Conservation (phyloP, 2,329 filamentous ascomycete genomes). For the Rhynchosporium agropyri region DNA sequence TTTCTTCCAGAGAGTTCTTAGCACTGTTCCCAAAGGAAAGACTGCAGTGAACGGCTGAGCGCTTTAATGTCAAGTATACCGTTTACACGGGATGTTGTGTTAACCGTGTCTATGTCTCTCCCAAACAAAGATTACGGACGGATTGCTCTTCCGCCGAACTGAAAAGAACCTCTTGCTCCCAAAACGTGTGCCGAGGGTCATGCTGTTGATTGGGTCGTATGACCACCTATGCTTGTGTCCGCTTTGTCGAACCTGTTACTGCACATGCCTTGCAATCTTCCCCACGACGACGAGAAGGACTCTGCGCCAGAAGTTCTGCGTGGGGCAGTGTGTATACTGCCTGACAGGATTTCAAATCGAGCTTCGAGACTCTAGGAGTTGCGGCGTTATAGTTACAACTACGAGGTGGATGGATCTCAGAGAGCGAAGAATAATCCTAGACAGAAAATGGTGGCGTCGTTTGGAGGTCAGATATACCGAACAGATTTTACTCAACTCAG, state of each 20-base stretch:
- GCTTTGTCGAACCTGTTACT: not conserved
- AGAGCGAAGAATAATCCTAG: not conserved
- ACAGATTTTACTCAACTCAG: not conserved
- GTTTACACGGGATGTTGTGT: too few relatives aligned
- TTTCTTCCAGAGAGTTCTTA: not conserved
- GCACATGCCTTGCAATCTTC: not conserved
- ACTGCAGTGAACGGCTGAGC: not conserved
- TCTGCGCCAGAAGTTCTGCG: not conserved
- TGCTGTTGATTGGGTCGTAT: not conserved
- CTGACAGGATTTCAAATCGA: conserved; percentile 4
- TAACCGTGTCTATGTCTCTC: not conserved
- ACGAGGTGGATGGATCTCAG: conserved; percentile 4
- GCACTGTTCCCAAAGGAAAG: not conserved
- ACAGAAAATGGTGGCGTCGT: conserved; percentile 10
- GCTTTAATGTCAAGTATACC: not conserved
- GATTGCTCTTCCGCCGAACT: not conserved
- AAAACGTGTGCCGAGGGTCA: not conserved
- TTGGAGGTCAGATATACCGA: not conserved
- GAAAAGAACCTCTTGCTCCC: not conserved
- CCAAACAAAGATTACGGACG: not conserved
- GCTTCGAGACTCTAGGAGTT: not conserved
- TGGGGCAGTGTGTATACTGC: conserved; percentile 3
- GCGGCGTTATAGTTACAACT: not conserved
- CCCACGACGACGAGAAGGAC: not conserved
- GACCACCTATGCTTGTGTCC: not conserved